A percentile compares a stretch with the other conserved stretches of the same genome.
Conservation (phyloP, 2,329 filamentous ascomycete genomes). For the Nigrospora sphaerica region DNA sequence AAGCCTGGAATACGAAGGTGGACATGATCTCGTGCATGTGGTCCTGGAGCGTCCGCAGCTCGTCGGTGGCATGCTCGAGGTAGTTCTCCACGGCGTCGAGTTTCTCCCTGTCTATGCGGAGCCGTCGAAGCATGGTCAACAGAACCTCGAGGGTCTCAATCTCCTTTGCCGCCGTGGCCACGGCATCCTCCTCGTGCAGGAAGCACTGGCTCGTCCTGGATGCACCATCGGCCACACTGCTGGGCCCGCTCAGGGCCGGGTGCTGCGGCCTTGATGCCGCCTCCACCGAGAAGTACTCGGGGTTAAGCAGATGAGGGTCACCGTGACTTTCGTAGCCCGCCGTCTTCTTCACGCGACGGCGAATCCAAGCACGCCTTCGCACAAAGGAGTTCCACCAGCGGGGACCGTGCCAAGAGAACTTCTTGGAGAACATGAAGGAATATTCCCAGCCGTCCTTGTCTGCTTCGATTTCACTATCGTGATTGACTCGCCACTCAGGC, state of each 20-base stretch:
- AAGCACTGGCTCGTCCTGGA: slow-evolving; percentile 21
- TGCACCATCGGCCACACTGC: slow-evolving; percentile 24
- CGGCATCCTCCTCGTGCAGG: slow-evolving; percentile 20
- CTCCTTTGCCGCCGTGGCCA: slow-evolving; percentile 26
- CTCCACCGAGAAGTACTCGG: slow-evolving; percentile 75
- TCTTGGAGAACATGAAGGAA: slow-evolving; percentile 73
- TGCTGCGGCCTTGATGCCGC: slow-evolving; percentile 37
- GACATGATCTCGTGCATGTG: slow-evolving; percentile 82
- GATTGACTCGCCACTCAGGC: slow-evolving; percentile 56
- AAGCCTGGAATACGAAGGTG: slow-evolving; percentile 83
- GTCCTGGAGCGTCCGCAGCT: slow-evolving; percentile 67
- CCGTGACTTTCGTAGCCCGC: slow-evolving; percentile 29
- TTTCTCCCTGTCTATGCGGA: slow-evolving; percentile 85
- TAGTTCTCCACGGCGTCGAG: slow-evolving; percentile 78
- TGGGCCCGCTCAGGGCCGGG: slow-evolving; percentile 31
- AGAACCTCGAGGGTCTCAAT: slow-evolving; percentile 62
- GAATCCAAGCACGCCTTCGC: slow-evolving; percentile 79
- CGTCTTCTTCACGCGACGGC: slow-evolving; percentile 64
- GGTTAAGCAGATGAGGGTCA: slow-evolving; percentile 60
- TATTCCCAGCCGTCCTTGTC: slow-evolving; percentile 97
- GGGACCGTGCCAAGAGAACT: slow-evolving; percentile 79
- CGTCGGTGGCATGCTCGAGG: slow-evolving; percentile 66
- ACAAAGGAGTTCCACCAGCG: slow-evolving; percentile 95
- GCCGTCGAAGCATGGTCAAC: slow-evolving; percentile 58
- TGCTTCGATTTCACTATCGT: slow-evolving; percentile 61